Conservation (phyloP, 2,329 filamentous ascomycete species). For the Colletotrichum acutatum region DNA sequence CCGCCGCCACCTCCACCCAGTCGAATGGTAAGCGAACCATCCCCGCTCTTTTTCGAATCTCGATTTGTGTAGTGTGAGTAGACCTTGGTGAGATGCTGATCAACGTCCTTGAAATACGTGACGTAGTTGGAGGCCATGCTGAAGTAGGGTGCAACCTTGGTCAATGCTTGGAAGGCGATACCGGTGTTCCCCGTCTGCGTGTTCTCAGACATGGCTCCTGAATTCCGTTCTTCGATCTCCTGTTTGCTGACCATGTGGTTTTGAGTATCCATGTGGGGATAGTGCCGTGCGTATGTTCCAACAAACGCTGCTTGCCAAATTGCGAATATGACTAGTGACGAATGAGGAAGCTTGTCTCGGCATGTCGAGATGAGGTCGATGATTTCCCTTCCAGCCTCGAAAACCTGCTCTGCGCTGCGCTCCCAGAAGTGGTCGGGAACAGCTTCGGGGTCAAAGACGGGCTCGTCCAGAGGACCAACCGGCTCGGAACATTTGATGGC, state of each 20-base stretch:
- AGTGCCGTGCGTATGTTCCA: constrained; percentile 73
- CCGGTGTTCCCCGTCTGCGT: constrained; percentile 56
- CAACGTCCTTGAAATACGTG: constrained; percentile 62
- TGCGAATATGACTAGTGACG: constrained; percentile 74
- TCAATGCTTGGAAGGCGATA: constrained; percentile 60
- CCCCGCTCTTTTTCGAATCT: constrained; percentile 43
- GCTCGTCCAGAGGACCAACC: constrained; percentile 67
- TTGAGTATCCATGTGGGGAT: constrained; percentile 74
- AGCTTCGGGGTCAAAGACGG: constrained; percentile 60
- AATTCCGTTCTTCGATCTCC: constrained; percentile 42
- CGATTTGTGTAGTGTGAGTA: constrained; percentile 50
- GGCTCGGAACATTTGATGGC: constrained; percentile 64
- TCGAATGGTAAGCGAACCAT: constrained; percentile 51
- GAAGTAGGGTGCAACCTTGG: constrained; percentile 61
- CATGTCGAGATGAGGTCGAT: constrained; percentile 73
- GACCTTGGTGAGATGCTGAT: constrained; percentile 58
- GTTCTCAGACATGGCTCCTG: constrained; percentile 41
- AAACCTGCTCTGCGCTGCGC: constrained; percentile 69
- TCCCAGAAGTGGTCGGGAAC: constrained; percentile 70
- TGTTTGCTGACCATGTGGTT: constrained; percentile 60
- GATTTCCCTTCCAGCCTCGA: constrained; percentile 71
- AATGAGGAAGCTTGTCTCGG: constrained; percentile 72
- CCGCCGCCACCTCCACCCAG: constrained; percentile 59
- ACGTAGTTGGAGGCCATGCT: constrained; percentile 69
- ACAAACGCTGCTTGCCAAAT: constrained; percentile 75